Percentiles rank a stretch among this genome's conserved stretches.
Evolutionary conservation across 306 rosid genomes (phyloP).

Genomic region (Datisca glomerata): DNA sequence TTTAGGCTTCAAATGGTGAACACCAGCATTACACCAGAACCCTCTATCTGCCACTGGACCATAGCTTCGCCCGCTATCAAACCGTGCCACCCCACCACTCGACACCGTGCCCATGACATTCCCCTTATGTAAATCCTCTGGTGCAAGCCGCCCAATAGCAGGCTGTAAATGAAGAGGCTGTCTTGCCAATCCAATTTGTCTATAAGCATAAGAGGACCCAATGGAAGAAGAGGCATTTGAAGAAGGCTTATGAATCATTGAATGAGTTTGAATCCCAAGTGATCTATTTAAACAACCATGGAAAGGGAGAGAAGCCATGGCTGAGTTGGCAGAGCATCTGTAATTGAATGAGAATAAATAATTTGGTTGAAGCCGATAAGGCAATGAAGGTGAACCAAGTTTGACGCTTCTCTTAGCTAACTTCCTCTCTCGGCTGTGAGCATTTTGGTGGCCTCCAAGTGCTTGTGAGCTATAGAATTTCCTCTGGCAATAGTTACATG

Average conservation of each 20-base stretch:
- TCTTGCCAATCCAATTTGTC: conserved; percentile 27
- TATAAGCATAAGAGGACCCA: conserved; percentile 23
- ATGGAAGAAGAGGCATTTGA: conserved; percentile 15
- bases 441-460: conserved; percentile 96
- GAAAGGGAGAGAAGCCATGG: conserved; percentile 70
- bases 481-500: conserved; percentile 84
- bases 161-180: conserved; percentile 27
- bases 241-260: conserved; percentile 59
- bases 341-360: too few species aligned
- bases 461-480: conserved; percentile 86
- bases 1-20: conserved; percentile 25
- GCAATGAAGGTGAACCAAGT: neutral
- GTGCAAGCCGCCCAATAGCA: conserved; percentile 19
- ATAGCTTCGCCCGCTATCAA: conserved; percentile 19
- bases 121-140: conserved; percentile 13
- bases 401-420: conserved; percentile 44
- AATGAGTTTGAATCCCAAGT: conserved; percentile 62
- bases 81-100: conserved; percentile 24
- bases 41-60: conserved; percentile 32
- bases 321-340: too few species aligned
- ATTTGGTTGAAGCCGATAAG: too few species aligned
- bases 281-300: conserved; percentile 66
- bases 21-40: conserved; percentile 21
- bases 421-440: conserved; percentile 76
- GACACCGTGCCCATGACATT: conserved; percentile 17